These are phyloP conservation scores for Rosa persica DNA, from an alignment of 306 rosid genomes.

Conservation along the genomic window DNA sequence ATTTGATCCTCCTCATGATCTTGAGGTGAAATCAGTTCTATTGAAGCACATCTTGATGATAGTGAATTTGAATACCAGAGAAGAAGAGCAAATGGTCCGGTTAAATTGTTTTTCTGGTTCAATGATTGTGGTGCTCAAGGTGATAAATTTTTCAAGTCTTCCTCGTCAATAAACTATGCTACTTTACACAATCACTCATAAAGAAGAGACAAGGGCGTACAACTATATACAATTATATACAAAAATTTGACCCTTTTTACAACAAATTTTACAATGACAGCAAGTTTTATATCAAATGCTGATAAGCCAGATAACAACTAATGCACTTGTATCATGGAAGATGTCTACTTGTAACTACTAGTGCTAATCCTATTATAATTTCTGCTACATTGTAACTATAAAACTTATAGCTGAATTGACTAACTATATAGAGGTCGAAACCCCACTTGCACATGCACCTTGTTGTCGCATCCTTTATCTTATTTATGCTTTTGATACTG, in stretches of 20 bases:
- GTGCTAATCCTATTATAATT: not conserved
- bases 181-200: not conserved
- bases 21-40: not conserved
- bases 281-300: not conserved
- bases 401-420: not conserved
- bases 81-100: not conserved
- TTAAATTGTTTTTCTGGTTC: not conserved
- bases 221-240: not conserved
- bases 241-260: not conserved
- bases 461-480: not conserved
- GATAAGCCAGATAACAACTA: not conserved
- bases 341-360: not conserved
- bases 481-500: not conserved
- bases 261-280: not conserved
- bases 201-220: not conserved
- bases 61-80: not conserved
- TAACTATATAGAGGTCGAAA: not conserved
- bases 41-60: not conserved
- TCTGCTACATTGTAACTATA: not conserved
- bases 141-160: not conserved
- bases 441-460: not conserved
- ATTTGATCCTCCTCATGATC: not conserved
- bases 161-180: not conserved
- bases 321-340: not conserved
- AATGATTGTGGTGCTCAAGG: not conserved